Evolutionary conservation across 1,284 basidiomycete genomes (phyloP), one percentile per base, ranked within the genome.

Genomic region (Schizopora paradoxa): DNA sequence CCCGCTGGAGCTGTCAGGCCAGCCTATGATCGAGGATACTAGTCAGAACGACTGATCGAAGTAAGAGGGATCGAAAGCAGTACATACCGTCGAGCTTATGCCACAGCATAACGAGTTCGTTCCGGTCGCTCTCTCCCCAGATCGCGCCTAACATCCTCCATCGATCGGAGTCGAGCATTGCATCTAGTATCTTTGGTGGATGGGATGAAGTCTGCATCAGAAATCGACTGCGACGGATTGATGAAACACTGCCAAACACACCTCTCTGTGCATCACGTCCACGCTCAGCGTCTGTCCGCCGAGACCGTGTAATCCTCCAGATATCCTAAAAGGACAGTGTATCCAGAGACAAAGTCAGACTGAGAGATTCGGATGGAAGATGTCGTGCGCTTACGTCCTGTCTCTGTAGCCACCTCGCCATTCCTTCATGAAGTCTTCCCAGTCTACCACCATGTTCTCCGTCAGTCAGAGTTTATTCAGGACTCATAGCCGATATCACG

Each of bases 261-360:
- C 79, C 66, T 81, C 57, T 45, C 78, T 65, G 56, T 83, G 79
- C 60, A 77, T 67, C 6, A 65, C 51, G 49, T 85, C 82, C 6
- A 79, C 63, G 48, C 73, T 79, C 6, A 61, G 62, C 1, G 76
- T n/a, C n/a, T n/a, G n/a, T n/a, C n/a, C n/a, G n/a, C n/a, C n/a
- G n/a, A n/a, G 65, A 0, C 77, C 80, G 28, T 61, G 39, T 0
- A 66, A 70, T 7, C 73, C 74, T 19, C 51, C 45, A 2, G 74
- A 69, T 21, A 82, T 66, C 5, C 60, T n/a, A n/a, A n/a, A n/a
- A n/a, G n/a, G n/a, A n/a, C n/a, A n/a, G n/a, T n/a, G n/a, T n/a
- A n/a, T n/a, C n/a, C n/a, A n/a, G n/a, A n/a, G n/a, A n/a, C n/a
- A n/a, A n/a, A n/a, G n/a, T n/a, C n/a, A n/a, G n/a, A n/a, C n/a